These are phyloP conservation scores for Volvox africanus DNA, from an alignment of 139 green algal genomes.

Conservation along the genomic window DNA sequence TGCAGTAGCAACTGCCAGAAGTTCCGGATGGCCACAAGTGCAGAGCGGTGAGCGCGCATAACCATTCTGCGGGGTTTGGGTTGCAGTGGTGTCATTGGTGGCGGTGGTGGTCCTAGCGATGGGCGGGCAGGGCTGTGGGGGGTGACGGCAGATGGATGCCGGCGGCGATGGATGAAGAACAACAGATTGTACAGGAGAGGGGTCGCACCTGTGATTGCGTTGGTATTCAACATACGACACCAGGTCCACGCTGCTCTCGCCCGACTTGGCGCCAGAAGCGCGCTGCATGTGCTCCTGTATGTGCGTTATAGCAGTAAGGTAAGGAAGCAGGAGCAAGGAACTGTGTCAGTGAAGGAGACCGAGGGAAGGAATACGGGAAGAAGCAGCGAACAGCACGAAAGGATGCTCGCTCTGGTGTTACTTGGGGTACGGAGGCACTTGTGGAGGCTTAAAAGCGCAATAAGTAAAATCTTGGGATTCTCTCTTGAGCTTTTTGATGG, in stretches of 20 bases:
- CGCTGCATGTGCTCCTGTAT: conserved; percentile 41
- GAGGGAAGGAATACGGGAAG: no score
- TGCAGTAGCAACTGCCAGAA: conserved; percentile 57
- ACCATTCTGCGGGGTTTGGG: conserved; percentile 26
- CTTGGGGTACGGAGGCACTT: no score
- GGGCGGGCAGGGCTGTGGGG: not conserved
- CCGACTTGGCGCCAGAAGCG: not conserved
- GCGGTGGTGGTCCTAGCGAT: not conserved
- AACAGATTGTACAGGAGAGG: no score
- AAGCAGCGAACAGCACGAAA: no score
- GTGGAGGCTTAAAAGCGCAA: no score
- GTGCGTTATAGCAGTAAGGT: no score
- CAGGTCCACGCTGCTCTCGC: conserved; percentile 52
- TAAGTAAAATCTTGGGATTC: no score
- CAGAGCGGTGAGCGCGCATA: conserved; percentile 43
- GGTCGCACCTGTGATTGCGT: conserved; percentile 47
- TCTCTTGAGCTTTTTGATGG: no score
- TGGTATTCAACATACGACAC: conserved; percentile 57
- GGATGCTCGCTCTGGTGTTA: no score
- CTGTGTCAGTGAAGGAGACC: no score
- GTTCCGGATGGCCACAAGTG: conserved; percentile 40
- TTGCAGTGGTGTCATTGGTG: not conserved
- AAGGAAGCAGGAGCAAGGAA: no score
- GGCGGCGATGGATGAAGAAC: no score
- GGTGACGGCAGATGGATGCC: not conserved